Evolutionary conservation across 805 yeast genomes (phyloP).

Genomic region (Saccharomycopsis fermentans): DNA sequence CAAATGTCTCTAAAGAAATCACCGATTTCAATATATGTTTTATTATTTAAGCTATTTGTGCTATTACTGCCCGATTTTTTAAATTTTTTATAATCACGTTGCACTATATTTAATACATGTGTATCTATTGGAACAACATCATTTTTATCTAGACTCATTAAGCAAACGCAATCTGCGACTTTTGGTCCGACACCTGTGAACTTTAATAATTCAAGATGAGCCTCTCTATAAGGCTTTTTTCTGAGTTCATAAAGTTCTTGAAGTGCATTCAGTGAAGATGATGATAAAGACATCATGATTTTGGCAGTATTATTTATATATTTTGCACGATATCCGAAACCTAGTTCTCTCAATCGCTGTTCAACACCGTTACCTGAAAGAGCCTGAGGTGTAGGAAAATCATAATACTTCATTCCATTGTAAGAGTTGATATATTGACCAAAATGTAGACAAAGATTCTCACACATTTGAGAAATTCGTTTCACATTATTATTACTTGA

Average conservation of each 20-base stretch:
- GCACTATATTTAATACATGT: constrained; percentile 85
- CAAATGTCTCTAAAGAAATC: constrained; percentile 53
- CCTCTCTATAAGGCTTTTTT: constrained; percentile 35
- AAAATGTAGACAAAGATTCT: constrained; percentile 56
- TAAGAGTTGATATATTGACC: constrained; percentile 50
- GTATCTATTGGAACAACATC: constrained; percentile 93
- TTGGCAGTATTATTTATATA: constrained; percentile 72
- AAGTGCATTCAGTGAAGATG: constrained; percentile 20
- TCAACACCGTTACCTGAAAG: constrained; percentile 37
- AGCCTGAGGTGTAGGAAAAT: constrained; percentile 62
- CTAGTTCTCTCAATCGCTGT: constrained; percentile 31
- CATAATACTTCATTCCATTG: constrained; percentile 48
- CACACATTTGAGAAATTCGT: constrained; percentile 89
- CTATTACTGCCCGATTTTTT: constrained; percentile 24
- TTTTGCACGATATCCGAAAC: constrained; percentile 88
- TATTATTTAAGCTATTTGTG: constrained; percentile 37
- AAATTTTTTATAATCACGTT: constrained; percentile 57
- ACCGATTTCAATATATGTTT: constrained; percentile 47
- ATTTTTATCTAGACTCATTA: constrained; percentile 83
- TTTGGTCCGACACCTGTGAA: constrained; percentile 93
- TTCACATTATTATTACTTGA: constrained; percentile 94
- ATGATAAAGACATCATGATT: constrained; percentile 29
- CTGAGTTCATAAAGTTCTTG: constrained; percentile 35
- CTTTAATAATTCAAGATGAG: constrained; percentile 48
- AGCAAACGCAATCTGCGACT: constrained; percentile 92